Conservation (phyloP, 371 early-diverging fungal species). For the Mucor saturninus region DNA sequence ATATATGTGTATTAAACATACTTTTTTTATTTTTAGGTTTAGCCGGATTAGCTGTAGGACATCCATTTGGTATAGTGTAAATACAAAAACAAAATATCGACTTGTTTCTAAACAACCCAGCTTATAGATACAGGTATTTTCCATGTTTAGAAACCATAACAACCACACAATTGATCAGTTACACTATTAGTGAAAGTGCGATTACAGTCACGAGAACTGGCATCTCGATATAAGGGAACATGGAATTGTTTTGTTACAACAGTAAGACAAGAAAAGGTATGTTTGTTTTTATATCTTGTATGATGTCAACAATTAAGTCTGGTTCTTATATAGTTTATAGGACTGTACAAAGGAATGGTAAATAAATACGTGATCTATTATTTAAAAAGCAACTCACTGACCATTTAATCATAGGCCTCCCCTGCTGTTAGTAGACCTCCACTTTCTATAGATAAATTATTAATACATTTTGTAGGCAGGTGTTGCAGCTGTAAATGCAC, state of each 20-base stretch:
- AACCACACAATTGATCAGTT: neutral
- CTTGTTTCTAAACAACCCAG: slow-evolving; percentile 9
- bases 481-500: slow-evolving; percentile 68
- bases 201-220: slow-evolving; percentile 58
- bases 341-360: slow-evolving; percentile 74
- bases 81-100: neutral
- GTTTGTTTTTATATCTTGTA: neutral
- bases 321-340: slow-evolving; percentile 46
- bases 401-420: slow-evolving; percentile 41
- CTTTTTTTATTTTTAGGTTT: slow-evolving; percentile 48
- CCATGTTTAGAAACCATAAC: neutral
- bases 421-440: slow-evolving; percentile 49
- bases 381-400: slow-evolving; percentile 3
- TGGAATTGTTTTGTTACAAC: slow-evolving; percentile 65
- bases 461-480: slow-evolving; percentile 50
- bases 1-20: neutral
- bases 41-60: slow-evolving; percentile 68
- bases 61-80: slow-evolving; percentile 63
- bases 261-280: slow-evolving; percentile 66
- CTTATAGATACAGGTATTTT: slow-evolving; percentile 44
- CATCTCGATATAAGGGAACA: slow-evolving; percentile 63
- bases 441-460: slow-evolving; percentile 6
- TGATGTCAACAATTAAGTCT: neutral
- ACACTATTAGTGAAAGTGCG: slow-evolving; percentile 56
- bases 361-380: slow-evolving; percentile 11